Evolutionary conservation across 2,329 filamentous ascomycete species (phyloP).

Genomic region (Pseudopyrenochaeta lycopersici): DNA sequence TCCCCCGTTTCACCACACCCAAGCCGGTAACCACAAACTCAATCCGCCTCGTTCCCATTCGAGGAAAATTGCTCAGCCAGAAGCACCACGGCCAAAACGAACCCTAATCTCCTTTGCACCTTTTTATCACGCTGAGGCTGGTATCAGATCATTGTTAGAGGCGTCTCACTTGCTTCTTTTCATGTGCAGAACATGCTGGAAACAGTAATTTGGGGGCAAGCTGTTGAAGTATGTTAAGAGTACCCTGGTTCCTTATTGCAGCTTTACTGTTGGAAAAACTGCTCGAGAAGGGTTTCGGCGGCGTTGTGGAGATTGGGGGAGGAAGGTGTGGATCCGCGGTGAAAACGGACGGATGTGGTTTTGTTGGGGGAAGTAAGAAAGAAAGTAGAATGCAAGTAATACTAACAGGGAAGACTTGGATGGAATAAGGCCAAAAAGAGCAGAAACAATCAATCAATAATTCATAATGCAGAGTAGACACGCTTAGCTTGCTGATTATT

Average conservation of each 20-base stretch:
- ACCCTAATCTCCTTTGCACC: slow-evolving; percentile 6
- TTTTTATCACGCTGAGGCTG: slow-evolving; percentile 9
- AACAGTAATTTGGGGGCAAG: slow-evolving; percentile 9
- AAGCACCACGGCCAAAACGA: background rate
- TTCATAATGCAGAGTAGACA: no score
- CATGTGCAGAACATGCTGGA: slow-evolving; percentile 15
- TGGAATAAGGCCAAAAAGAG: no score
- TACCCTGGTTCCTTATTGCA: slow-evolving; percentile 28
- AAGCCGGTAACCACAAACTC: slow-evolving; percentile 1
- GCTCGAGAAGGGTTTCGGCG: background rate
- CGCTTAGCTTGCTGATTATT: no score
- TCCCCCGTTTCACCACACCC: slow-evolving; percentile 11
- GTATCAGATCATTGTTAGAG: slow-evolving; percentile 10
- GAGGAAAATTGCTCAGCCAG: slow-evolving; percentile 12
- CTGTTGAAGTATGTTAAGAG: slow-evolving; percentile 32
- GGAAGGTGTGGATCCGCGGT: background rate
- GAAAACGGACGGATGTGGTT: background rate
- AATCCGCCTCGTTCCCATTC: slow-evolving; percentile 11
- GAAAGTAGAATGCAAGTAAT: no score
- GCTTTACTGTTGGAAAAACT: slow-evolving; percentile 1
- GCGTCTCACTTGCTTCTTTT: slow-evolving; percentile 15
- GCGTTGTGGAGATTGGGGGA: slow-evolving; percentile 7
- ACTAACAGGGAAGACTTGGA: no score
- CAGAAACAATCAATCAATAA: no score
- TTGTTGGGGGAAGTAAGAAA: no score